Evolutionary conservation across 805 yeast genomes (phyloP).

Genomic region (Candida glaebosa): DNA sequence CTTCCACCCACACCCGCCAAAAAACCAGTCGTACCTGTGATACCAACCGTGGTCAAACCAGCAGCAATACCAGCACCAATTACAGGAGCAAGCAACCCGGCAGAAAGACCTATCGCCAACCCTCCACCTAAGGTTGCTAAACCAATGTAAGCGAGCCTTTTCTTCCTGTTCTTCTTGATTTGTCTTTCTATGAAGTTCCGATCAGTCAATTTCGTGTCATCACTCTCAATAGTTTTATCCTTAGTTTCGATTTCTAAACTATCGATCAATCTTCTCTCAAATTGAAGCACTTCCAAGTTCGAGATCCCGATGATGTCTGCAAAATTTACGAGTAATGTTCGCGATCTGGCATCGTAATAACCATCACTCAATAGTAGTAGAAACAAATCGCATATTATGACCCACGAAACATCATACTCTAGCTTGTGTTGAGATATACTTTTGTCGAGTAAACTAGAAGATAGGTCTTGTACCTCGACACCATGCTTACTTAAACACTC

Average conservation of each 20-base stretch:
- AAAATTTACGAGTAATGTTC: slow-evolving; percentile 70
- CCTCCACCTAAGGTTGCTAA: slow-evolving; percentile 97
- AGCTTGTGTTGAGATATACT: slow-evolving; percentile 11
- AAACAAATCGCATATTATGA: slow-evolving; percentile 86
- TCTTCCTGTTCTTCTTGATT: slow-evolving; percentile 60
- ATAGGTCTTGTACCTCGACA: slow-evolving; percentile 66
- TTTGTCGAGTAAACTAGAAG: slow-evolving; percentile 49
- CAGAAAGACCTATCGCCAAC: slow-evolving; percentile 87
- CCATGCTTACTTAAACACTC: slow-evolving; percentile 84
- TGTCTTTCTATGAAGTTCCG: slow-evolving; percentile 72
- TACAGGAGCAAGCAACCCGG: slow-evolving; percentile 94
- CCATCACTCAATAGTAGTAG: slow-evolving; percentile 78
- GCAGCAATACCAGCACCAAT: slow-evolving; percentile 99
- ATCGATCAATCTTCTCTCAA: slow-evolving; percentile 87
- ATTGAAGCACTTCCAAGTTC: slow-evolving; percentile 73
- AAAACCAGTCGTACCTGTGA: slow-evolving; percentile 88
- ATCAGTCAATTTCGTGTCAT: slow-evolving; percentile 71
- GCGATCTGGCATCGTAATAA: slow-evolving; percentile 83
- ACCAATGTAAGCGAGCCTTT: slow-evolving; percentile 82
- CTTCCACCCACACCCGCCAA: slow-evolving; percentile 97
- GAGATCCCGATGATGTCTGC: slow-evolving; percentile 58
- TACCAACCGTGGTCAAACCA: slow-evolving; percentile 91
- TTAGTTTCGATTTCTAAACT: slow-evolving; percentile 77
- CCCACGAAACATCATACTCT: slow-evolving; percentile 78
- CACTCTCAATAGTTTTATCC: slow-evolving; percentile 51